Conservation (phyloP, 2,329 filamentous ascomycete genomes). For the Nemania bipapillata region DNA sequence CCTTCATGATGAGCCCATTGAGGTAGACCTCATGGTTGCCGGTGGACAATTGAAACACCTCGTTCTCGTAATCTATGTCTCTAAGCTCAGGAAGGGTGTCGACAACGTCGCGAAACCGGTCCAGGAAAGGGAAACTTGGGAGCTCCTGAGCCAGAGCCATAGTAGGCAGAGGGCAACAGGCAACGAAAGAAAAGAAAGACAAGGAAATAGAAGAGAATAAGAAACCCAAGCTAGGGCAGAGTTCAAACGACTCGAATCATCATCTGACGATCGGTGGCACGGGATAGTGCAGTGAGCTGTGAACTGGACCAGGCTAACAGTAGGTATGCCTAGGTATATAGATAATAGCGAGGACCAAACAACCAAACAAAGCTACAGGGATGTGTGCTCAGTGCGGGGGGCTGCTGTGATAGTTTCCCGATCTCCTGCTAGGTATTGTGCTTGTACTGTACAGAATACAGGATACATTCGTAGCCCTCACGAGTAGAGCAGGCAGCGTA, state of each 20-base stretch:
- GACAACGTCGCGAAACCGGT: constrained; percentile 34
- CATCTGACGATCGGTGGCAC: constrained; percentile 41
- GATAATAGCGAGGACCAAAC: constrained; percentile 4
- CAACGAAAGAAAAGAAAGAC: constrained; percentile 21
- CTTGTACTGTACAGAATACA: too few relatives aligned
- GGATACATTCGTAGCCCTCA: too few relatives aligned
- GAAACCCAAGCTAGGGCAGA: constrained; percentile 36
- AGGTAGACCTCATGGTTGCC: constrained; percentile 44
- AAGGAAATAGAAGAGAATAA: constrained; percentile 23
- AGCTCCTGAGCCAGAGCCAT: constrained; percentile 47
- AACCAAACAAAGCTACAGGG: constrained; percentile 20
- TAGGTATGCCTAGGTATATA: not conserved
- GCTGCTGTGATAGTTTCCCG: constrained; percentile 26
- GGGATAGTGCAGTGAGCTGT: constrained; percentile 35
- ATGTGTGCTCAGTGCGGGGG: constrained; percentile 1
- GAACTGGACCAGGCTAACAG: constrained; percentile 15
- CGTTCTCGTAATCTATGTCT: constrained; percentile 47
- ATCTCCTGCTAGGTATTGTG: constrained; percentile 8
- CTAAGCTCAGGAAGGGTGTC: constrained; percentile 46
- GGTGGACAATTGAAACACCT: constrained; percentile 46
- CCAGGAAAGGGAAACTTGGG: constrained; percentile 39
- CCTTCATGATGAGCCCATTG: constrained; percentile 51
- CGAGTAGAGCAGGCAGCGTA: too few relatives aligned
- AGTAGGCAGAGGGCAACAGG: constrained; percentile 30
- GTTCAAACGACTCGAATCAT: constrained; percentile 42